These are phyloP conservation scores for Blastomyces gilchristii DNA, from an alignment of 2,329 filamentous ascomycete species.

Conservation along the genomic window DNA sequence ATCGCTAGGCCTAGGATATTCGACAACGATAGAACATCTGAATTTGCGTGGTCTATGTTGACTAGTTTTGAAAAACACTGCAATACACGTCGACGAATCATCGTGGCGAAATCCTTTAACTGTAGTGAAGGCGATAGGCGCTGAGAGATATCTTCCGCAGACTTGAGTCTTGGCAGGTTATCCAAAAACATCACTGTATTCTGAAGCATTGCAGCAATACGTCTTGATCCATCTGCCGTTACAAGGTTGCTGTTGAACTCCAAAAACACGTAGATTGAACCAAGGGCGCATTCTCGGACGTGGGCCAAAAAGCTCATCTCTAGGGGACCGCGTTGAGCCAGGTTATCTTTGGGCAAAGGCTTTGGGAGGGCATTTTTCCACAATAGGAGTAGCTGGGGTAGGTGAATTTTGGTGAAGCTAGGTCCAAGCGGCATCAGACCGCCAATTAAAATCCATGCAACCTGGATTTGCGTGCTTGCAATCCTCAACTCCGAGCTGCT, in stretches of 20 bases:
- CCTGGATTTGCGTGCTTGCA: slow-evolving; percentile 90
- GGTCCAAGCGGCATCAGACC: slow-evolving; percentile 93
- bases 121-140: slow-evolving; percentile 76
- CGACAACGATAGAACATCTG: slow-evolving; percentile 78
- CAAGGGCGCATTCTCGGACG: slow-evolving; percentile 85
- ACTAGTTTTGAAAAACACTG: slow-evolving; percentile 92
- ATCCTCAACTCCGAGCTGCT: slow-evolving; percentile 81
- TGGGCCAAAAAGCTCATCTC: slow-evolving; percentile 91
- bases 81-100: slow-evolving; percentile 84
- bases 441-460: slow-evolving; percentile 94
- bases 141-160: slow-evolving; percentile 75
- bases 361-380: slow-evolving; percentile 98
- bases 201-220: slow-evolving; percentile 87
- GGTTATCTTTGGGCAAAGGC: slow-evolving; percentile 85
- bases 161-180: slow-evolving; percentile 71
- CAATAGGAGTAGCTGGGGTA: slow-evolving; percentile 81
- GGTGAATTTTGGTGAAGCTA: slow-evolving; percentile 97
- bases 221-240: slow-evolving; percentile 86
- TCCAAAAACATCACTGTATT: slow-evolving; percentile 87
- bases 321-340: slow-evolving; percentile 67
- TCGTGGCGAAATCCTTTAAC: slow-evolving; percentile 78
- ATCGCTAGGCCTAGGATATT: slow-evolving; percentile 84
- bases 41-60: slow-evolving; percentile 73
- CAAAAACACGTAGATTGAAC: slow-evolving; percentile 82
- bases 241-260: slow-evolving; percentile 86